These are phyloP conservation scores for Termitomyces bulborhizus DNA, from an alignment of 768 basidiomycete species.

Conservation along the genomic window DNA sequence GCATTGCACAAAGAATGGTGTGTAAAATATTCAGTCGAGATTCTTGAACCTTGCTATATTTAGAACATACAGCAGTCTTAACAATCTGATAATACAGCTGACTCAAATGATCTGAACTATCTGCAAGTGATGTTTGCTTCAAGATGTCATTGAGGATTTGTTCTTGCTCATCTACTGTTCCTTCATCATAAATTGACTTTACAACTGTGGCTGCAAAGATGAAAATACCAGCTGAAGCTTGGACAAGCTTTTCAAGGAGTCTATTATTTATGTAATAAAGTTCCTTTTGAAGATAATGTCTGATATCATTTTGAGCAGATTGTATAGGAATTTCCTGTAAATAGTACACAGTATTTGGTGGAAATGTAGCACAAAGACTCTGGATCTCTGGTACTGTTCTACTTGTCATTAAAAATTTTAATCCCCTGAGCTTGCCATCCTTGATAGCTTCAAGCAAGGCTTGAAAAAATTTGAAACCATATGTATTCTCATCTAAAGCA, in stretches of 20 bases:
- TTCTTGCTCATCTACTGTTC: background rate
- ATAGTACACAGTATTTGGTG: background rate
- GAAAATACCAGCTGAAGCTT: background rate
- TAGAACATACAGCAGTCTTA: background rate
- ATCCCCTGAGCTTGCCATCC: background rate
- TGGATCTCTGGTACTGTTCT: background rate
- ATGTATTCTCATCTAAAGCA: background rate
- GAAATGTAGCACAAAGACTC: background rate
- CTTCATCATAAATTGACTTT: background rate
- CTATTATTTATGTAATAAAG: background rate
- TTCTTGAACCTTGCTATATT: background rate
- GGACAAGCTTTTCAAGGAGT: background rate
- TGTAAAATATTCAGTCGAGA: background rate
- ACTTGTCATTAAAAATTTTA: background rate
- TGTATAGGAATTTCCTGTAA: background rate
- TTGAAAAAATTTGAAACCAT: background rate
- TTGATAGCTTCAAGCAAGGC: background rate
- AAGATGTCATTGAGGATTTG: background rate
- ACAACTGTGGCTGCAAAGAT: background rate
- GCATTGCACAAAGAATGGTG: constrained; percentile 2
- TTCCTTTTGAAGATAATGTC: background rate
- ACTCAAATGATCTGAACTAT: background rate
- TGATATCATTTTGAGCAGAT: background rate
- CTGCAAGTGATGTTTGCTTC: background rate
- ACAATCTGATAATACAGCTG: background rate